phyloP scores from a whole-genome alignment of 2,329 filamentous ascomycete genomes.

The Aspergillus chevalieri region DNA sequence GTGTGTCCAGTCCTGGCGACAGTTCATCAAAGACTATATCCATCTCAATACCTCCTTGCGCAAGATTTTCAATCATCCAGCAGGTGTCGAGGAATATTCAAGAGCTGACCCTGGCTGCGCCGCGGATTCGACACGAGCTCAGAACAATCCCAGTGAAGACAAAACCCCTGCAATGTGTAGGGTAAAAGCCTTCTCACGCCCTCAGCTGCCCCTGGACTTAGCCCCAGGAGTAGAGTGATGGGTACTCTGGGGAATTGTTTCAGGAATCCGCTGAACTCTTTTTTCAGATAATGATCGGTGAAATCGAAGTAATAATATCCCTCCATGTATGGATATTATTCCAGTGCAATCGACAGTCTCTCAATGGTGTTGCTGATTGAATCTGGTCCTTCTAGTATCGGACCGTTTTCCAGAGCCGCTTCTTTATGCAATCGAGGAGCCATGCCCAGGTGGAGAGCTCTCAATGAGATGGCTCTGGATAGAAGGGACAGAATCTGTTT shows the following conservation, averaged over 20 bases:
- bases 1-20: slow-evolving; percentile 1
- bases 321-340: slow-evolving; percentile 1
- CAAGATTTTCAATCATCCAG: not conserved
- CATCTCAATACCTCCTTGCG: not conserved
- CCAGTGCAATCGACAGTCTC: slow-evolving; percentile 1
- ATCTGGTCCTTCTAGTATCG: not conserved
- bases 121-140: not conserved
- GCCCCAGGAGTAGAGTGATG: not conserved
- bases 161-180: not conserved
- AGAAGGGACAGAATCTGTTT: not conserved
- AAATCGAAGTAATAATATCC: not conserved
- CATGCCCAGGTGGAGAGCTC: not conserved
- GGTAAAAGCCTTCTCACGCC: not conserved
- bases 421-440: not conserved
- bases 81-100: slow-evolving; percentile 1
- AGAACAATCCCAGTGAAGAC: not conserved
- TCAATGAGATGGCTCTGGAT: not conserved
- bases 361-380: not conserved
- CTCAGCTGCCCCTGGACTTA: not conserved
- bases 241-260: not conserved
- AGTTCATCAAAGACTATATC: slow-evolving; percentile 1
- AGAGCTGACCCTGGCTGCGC: not conserved
- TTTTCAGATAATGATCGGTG: not conserved
- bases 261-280: not conserved
- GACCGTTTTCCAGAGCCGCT: not conserved